Percentiles rank a stretch among this genome's conserved stretches.
phyloP scores from a whole-genome alignment of 1,284 basidiomycete genomes.

The Peniophora sp. region DNA sequence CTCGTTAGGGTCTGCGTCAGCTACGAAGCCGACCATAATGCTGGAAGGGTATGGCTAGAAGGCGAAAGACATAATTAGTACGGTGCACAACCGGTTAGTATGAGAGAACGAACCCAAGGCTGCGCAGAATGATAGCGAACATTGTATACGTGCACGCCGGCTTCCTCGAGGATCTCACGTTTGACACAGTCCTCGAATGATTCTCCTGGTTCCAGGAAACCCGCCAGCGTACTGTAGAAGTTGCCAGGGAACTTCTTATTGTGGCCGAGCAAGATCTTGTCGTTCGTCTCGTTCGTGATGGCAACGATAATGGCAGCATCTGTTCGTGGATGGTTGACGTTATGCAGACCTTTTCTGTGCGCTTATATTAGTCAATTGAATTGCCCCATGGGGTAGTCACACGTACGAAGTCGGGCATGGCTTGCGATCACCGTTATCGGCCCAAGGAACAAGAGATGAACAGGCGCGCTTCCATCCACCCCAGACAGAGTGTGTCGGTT shows the following conservation, averaged over 20 bases:
- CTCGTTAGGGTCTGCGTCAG: conserved; percentile 63
- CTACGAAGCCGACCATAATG: conserved; percentile 89
- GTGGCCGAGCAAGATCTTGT: conserved; percentile 81
- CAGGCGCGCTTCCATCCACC: conserved; percentile 94
- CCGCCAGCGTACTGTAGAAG: conserved; percentile 85
- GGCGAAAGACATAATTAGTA: background rate
- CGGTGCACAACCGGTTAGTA: no score
- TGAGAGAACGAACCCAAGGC: conserved; percentile 55
- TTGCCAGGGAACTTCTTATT: conserved; percentile 63
- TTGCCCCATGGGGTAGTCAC: background rate
- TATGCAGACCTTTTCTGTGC: conserved; percentile 75
- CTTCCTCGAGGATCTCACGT: conserved; percentile 93
- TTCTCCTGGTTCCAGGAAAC: conserved; percentile 92
- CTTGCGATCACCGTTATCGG: conserved; percentile 48
- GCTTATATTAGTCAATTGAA: background rate
- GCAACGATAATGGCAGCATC: conserved; percentile 93
- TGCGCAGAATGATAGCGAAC: conserved; percentile 84
- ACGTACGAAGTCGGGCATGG: conserved; percentile 64
- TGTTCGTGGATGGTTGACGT: conserved; percentile 84
- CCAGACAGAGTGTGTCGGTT: conserved; percentile 82
- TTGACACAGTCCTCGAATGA: conserved; percentile 91
- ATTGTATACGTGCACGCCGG: conserved; percentile 80
- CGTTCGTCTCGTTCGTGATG: conserved; percentile 69
- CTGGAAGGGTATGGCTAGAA: conserved; percentile 81
- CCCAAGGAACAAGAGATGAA: conserved; percentile 64